Evolutionary conservation across 345 rosid genomes (phyloP), one percentile per base, ranked within the genome.

Genomic region (Aquilaria sinensis): DNA sequence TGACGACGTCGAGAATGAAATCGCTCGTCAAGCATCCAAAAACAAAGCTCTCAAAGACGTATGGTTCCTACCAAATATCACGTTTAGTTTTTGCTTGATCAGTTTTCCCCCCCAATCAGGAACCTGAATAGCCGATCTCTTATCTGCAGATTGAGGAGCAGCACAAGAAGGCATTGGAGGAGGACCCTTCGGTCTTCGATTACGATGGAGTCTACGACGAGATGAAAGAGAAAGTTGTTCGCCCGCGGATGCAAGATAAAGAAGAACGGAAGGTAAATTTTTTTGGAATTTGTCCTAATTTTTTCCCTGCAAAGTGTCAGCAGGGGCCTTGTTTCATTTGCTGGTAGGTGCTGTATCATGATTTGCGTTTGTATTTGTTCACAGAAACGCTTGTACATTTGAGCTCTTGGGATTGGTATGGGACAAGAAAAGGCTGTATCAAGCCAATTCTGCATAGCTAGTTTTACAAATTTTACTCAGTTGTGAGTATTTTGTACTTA

Each of bases 121-220:
- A 37, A 37, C 5, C 8, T 37, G 43, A 37, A 37, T 9, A 5
- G 43, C 7, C 43, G 43, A 9, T 16, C 31, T 46, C 33, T 9
- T 6, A 31, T 32, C 69, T 65, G 9, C 71, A 89, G 99, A 70
- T 84, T n/a, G 99, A 94, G 70, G 96, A 88, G 70, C 88, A 85
- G 63, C 96, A 85, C 63, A 88, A 80, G 78, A 87, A 88, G 70
- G 91, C 95, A 6, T 66, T 90, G 68, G 91, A 86, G 64, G 97
- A 88, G 53, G 96, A 94, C 60, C 95, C 97, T 12, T 75, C 79
- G 0, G 94, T 83, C 48, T 90, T 90, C 62, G 82, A 90, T 33
- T 90, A 90, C 6, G 96, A 90, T 67, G 96, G 89, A 46, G 91
- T 88, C 63, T 88, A 83, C 57, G 93, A 86, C 60, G 83, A 88